A percentile compares a stretch with the other conserved stretches of the same genome.
These are phyloP conservation scores for Casuarina glauca DNA, from an alignment of 306 rosid species.

Conservation along the genomic window DNA sequence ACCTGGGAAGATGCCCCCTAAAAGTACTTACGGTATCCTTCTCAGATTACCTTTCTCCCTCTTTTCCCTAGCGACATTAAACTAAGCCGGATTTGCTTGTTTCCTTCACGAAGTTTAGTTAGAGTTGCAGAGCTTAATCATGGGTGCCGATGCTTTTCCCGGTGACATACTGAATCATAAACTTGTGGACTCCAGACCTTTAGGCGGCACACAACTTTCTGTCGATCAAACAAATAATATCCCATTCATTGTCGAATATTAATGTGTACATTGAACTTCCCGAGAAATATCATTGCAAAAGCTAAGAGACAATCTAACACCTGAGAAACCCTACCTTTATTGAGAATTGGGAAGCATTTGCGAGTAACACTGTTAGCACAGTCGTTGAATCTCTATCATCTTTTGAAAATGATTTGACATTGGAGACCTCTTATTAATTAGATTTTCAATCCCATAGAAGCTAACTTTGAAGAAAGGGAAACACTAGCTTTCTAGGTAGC, in stretches of 20 bases:
- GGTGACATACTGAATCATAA: neutral
- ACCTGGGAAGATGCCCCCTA: neutral
- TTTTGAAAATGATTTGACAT: neutral
- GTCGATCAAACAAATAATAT: neutral
- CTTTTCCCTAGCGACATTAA: neutral
- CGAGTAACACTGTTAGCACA: constrained; percentile 16
- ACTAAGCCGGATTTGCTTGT: neutral
- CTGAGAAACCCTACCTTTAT: neutral
- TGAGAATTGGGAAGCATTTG: constrained; percentile 9
- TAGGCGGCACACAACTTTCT: neutral
- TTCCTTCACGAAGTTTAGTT: neutral
- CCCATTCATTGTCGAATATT: neutral
- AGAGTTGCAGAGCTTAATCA: neutral
- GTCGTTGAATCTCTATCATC: neutral
- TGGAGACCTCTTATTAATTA: constrained; percentile 17
- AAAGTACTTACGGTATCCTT: neutral
- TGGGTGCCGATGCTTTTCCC: neutral
- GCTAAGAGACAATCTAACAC: neutral
- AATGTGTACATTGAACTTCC: neutral
- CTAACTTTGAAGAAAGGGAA: constrained; percentile 46
- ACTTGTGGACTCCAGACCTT: neutral
- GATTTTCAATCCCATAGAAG: constrained; percentile 18
- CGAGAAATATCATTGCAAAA: neutral
- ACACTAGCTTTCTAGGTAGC: constrained; percentile 25
- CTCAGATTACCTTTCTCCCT: neutral